Evolutionary conservation across 768 basidiomycete genomes (phyloP).

Genomic region (Amanita pallidorosea): DNA sequence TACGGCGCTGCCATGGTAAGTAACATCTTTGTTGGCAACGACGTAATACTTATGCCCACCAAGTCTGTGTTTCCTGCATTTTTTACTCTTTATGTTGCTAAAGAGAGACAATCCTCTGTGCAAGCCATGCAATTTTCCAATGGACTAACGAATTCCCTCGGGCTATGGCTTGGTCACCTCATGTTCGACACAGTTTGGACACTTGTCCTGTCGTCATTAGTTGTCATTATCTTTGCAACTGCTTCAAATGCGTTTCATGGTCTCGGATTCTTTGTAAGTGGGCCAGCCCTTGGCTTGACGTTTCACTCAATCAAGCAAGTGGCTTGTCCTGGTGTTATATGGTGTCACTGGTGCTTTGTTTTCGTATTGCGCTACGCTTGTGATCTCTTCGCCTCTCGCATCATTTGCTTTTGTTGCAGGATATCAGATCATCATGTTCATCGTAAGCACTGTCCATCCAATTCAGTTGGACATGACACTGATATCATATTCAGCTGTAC

Average conservation of each 20-base stretch:
- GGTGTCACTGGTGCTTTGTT: slow-evolving; percentile 60
- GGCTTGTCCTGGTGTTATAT: slow-evolving; percentile 62
- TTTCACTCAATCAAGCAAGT: slow-evolving; percentile 27
- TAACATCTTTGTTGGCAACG: not conserved
- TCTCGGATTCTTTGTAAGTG: slow-evolving; percentile 48
- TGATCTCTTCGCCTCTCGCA: slow-evolving; percentile 54
- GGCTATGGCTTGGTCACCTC: slow-evolving; percentile 73
- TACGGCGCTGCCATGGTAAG: slow-evolving; percentile 64
- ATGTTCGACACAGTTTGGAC: slow-evolving; percentile 59
- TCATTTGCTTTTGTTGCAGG: slow-evolving; percentile 67
- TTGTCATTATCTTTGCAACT: slow-evolving; percentile 49
- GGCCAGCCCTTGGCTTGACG: not conserved
- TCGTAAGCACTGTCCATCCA: slow-evolving; percentile 32
- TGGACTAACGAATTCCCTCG: slow-evolving; percentile 57
- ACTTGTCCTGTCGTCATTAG: slow-evolving; percentile 49
- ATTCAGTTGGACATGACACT: not conserved
- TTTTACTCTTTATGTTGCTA: slow-evolving; percentile 66
- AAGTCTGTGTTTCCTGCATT: slow-evolving; percentile 77
- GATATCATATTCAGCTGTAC: slow-evolving; percentile 34
- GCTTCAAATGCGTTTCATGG: slow-evolving; percentile 56
- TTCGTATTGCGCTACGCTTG: slow-evolving; percentile 52
- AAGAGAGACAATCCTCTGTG: slow-evolving; percentile 59
- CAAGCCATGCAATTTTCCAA: slow-evolving; percentile 81
- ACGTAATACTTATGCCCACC: not conserved
- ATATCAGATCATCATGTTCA: slow-evolving; percentile 62